phyloP scores from a whole-genome alignment of 129 eudicot species.

The Apium graveolens region DNA sequence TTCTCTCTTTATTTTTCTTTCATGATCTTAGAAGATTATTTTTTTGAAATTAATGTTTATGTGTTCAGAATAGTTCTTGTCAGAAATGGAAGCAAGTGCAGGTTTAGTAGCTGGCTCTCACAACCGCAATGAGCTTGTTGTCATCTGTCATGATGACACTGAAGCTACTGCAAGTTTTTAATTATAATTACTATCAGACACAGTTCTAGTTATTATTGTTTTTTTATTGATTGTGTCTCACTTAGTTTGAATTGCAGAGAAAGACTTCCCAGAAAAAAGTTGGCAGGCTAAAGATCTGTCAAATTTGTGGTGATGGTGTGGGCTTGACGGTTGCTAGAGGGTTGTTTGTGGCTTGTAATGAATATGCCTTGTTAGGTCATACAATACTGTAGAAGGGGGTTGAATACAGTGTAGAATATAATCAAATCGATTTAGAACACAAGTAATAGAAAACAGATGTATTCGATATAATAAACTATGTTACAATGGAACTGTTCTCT shows the following conservation, averaged over 20 bases:
- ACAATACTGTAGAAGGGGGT: too few species aligned
- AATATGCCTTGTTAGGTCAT: slow-evolving; percentile 84
- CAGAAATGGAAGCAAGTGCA: slow-evolving; percentile 12
- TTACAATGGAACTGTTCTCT: too few species aligned
- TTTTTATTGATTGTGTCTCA: not conserved
- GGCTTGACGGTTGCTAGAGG: slow-evolving; percentile 44
- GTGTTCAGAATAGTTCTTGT: not conserved
- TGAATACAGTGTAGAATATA: too few species aligned
- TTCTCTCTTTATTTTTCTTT: not conserved
- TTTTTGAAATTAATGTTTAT: not conserved
- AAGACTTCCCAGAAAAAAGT: slow-evolving; percentile 6
- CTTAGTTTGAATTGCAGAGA: not conserved
- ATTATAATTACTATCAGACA: not conserved
- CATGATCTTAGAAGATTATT: not conserved
- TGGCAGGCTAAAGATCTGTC: slow-evolving; percentile 43
- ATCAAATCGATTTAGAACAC: too few species aligned
- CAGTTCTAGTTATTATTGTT: not conserved
- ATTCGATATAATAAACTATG: too few species aligned
- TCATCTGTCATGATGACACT: slow-evolving; percentile 10
- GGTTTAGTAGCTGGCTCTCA: slow-evolving; percentile 31
- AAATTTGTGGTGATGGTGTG: slow-evolving; percentile 65
- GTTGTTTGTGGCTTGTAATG: slow-evolving; percentile 75
- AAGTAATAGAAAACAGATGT: too few species aligned
- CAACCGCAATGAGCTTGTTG: slow-evolving; percentile 20
- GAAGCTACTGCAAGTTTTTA: slow-evolving; percentile 13